Evolutionary conservation across 495 filamentous ascomycete species (phyloP), one percentile per base, ranked within the genome.

Genomic region (Daldinia concentrica): DNA sequence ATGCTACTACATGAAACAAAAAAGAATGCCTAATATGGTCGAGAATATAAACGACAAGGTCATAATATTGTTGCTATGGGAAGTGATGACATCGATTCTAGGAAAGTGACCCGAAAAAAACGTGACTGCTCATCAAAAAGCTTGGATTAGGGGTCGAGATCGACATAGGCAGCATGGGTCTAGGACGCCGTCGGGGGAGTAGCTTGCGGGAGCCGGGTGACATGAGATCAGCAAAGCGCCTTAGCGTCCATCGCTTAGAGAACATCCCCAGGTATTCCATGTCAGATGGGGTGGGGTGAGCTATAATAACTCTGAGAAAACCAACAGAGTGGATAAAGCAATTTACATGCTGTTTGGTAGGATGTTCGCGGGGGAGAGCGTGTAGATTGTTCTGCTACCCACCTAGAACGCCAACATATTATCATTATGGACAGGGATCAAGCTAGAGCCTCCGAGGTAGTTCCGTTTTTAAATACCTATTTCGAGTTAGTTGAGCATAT

Each of bases 211-310:
- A 63, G 65, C 66, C 62, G 66, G 59, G 73, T 75, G 71, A 73
- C 69, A 62, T 70, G 62, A 69, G 76, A 77, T 77, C 76, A 77
- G 68, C 73, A 36, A 66, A 63, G 71, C 68, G 64, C 72, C 69
- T 74, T 78, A 78, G 76, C 62, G 69, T 54, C 39, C 68, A 64
- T 78, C 76, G 76, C 76, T 78, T 78, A 74, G 57, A 58, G 58
- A 59, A 48, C 58, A 63, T 51, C 56, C 64, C 64, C 65, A 71
- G 66, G 59, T 71, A 59, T 67, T 71, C 63, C 63, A 74, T 71
- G 72, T 70, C 66, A 69, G 66, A 74, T 70, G 71, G 66, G 58
- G 63, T 69, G 63, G 66, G 66, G 58, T 70, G 71, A 67, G 63
- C 45, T 74, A 69, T 74, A 70, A 66, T 70, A 59, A 55, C 58